phyloP scores from a whole-genome alignment of 805 yeast genomes.

The Saturnispora halmiae region DNA sequence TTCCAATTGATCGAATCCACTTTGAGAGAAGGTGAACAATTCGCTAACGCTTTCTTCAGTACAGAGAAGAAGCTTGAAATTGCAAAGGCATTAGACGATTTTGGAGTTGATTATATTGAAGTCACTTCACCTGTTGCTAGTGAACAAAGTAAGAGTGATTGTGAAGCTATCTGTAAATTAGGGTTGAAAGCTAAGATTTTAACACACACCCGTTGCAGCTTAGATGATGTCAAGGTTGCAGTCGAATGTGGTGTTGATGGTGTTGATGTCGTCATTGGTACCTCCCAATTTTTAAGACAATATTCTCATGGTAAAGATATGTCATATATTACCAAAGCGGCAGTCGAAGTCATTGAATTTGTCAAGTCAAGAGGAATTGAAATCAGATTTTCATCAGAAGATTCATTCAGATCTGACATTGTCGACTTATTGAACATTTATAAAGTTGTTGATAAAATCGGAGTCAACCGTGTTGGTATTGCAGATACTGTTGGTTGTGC shows the following conservation, averaged over 20 bases:
- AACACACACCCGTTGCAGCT: conserved; percentile 96
- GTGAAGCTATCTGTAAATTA: conserved; percentile 97
- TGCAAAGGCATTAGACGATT: conserved; percentile 93
- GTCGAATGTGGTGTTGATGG: conserved; percentile 99
- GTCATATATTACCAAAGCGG: conserved; percentile 93
- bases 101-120: conserved; percentile 97
- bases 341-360: conserved; percentile 93
- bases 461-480: conserved; percentile 97
- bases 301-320: conserved; percentile 97
- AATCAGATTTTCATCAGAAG: conserved; percentile 94
- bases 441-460: conserved; percentile 93
- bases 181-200: conserved; percentile 92
- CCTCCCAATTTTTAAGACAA: conserved; percentile 89
- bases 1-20: conserved; percentile 94
- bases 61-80: conserved; percentile 94
- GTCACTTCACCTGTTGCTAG: conserved; percentile 96
- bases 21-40: conserved; percentile 96
- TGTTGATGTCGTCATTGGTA: conserved; percentile 96
- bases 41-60: conserved; percentile 91
- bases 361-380: conserved; percentile 96
- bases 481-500: conserved; percentile 99
- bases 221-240: conserved; percentile 97
- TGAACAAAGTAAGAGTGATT: conserved; percentile 85
- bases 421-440: conserved; percentile 92
- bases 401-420: conserved; percentile 92